Evolutionary conservation across 257 asterid species (phyloP), one percentile per base, ranked within the genome.

Genomic region (Plantago major): DNA sequence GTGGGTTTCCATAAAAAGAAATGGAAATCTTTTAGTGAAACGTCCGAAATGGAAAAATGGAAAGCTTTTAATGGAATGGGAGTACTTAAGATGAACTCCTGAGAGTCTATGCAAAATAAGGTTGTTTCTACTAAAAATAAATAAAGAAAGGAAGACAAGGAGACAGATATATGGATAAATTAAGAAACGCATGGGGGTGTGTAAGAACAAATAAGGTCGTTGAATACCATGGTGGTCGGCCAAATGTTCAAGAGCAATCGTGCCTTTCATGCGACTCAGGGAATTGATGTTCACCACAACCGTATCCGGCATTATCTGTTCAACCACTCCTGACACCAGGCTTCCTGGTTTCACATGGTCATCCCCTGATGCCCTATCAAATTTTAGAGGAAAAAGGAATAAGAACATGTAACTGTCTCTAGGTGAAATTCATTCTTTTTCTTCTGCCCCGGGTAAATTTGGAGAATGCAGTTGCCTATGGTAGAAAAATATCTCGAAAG

Each of bases 311-410:
- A 88, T 79, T 60, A 85, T 73, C 68, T 72, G 82, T 63, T 83
- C 92, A 54, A 89, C 95, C 71, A 81, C 76, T 76, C 96, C 99
- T 76, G 96, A 80, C 58, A 93, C 95, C 53, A 87, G 46, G 71
- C 79, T 87, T 63, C 99, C 97, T 47, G 82, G 82, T 63, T 79
- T 79, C 68, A 82, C 67, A 54, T 65, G 62, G 63, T 74, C 94
- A 69, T 77, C 83, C 70, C 55, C 77, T 11, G 70, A 68, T 28
- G 74, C 68, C 83, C 97, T 93, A 63, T 22, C 15, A 76, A 26
- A 64, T 53, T 55, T 64, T 64, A 26, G 6, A 22, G 28, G n/a
- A 42, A 22, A 46, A 51, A 42, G 46, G 37, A 16, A 45, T 6
- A 60, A 28, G 54, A 69, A 40, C 30, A 67, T 15, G 28, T 37